phyloP scores from a whole-genome alignment of 2,329 filamentous ascomycete genomes.

The Fusarium kyushuense region DNA sequence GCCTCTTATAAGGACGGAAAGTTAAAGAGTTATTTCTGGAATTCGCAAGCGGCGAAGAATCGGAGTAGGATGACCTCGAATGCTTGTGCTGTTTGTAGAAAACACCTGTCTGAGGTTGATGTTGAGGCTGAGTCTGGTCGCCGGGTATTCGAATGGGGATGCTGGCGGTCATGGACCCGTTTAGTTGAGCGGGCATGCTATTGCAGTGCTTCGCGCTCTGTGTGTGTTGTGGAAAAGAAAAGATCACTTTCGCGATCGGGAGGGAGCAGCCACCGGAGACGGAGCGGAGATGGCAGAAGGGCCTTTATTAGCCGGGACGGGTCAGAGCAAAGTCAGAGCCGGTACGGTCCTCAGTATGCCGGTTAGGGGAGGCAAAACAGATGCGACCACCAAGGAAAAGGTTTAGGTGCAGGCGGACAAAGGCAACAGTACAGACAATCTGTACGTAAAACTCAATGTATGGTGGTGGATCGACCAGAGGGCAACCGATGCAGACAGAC shows the following conservation, averaged over 20 bases:
- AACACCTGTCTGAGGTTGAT: slow-evolving; percentile 46
- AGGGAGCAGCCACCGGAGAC: slow-evolving; percentile 38
- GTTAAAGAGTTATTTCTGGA: slow-evolving; percentile 71
- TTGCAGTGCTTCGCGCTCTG: slow-evolving; percentile 39
- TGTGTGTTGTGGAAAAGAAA: slow-evolving; percentile 30
- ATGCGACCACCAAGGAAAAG: slow-evolving; percentile 30
- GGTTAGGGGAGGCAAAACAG: slow-evolving; percentile 40
- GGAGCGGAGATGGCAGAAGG: slow-evolving; percentile 35
- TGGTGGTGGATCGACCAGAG: slow-evolving; percentile 52
- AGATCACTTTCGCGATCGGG: slow-evolving; percentile 39
- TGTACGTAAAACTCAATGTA: slow-evolving; percentile 54
- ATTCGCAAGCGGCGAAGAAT: slow-evolving; percentile 65
- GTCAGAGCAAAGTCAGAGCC: slow-evolving; percentile 29
- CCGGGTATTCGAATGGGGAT: slow-evolving; percentile 55
- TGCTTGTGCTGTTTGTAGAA: slow-evolving; percentile 67
- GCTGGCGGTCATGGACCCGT: slow-evolving; percentile 54
- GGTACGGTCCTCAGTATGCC: slow-evolving; percentile 39
- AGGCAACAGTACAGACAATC: slow-evolving; percentile 31
- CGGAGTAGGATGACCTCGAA: slow-evolving; percentile 71
- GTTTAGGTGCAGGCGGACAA: slow-evolving; percentile 27
- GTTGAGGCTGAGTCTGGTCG: slow-evolving; percentile 48
- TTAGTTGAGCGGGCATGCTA: slow-evolving; percentile 57
- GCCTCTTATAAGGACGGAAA: slow-evolving; percentile 70
- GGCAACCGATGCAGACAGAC: slow-evolving; percentile 49
- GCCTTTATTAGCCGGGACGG: slow-evolving; percentile 42